These are phyloP conservation scores for Claviceps fusiformis DNA, from an alignment of 2,329 filamentous ascomycete species.

Conservation along the genomic window DNA sequence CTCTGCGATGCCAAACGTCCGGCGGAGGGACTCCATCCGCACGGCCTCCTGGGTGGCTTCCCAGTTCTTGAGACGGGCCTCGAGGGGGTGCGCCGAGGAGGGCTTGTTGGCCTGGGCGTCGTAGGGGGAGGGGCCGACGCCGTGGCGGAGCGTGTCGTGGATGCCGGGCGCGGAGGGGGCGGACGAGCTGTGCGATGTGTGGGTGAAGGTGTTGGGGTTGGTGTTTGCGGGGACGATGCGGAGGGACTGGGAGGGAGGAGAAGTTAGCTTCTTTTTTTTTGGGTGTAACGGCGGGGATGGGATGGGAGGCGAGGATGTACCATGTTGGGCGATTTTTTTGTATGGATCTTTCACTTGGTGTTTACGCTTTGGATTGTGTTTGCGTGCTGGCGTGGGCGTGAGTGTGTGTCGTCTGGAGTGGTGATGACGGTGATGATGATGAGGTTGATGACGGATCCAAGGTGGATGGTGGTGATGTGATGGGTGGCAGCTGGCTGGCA, in stretches of 20 bases:
- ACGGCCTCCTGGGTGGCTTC: slow-evolving; percentile 74
- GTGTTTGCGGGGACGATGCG: slow-evolving; percentile 66
- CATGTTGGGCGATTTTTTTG: background rate
- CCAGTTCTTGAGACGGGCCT: slow-evolving; percentile 80
- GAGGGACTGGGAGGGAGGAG: slow-evolving; percentile 51
- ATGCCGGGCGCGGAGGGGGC: slow-evolving; percentile 88
- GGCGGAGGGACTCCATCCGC: slow-evolving; percentile 79
- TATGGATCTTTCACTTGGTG: background rate
- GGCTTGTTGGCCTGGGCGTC: slow-evolving; percentile 32
- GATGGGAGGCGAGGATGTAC: background rate
- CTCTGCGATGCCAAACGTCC: slow-evolving; percentile 84
- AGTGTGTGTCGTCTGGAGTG: background rate
- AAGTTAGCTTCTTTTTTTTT: slow-evolving; percentile 33
- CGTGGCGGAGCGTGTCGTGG: slow-evolving; percentile 82
- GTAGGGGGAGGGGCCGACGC: slow-evolving; percentile 53
- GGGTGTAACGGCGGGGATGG: background rate
- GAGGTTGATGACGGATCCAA: background rate
- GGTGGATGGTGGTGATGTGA: too few species aligned
- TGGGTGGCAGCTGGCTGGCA: background rate
- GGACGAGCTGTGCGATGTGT: slow-evolving; percentile 45
- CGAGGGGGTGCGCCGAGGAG: slow-evolving; percentile 69
- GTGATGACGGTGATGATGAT: background rate
- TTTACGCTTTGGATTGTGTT: background rate
- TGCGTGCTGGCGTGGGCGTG: background rate
- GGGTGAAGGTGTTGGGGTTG: slow-evolving; percentile 53